Percentiles rank a stretch among this genome's conserved stretches.
These are phyloP conservation scores for Tolypocladium endophyticum DNA, from an alignment of 2,329 filamentous ascomycete species.

Conservation along the genomic window DNA sequence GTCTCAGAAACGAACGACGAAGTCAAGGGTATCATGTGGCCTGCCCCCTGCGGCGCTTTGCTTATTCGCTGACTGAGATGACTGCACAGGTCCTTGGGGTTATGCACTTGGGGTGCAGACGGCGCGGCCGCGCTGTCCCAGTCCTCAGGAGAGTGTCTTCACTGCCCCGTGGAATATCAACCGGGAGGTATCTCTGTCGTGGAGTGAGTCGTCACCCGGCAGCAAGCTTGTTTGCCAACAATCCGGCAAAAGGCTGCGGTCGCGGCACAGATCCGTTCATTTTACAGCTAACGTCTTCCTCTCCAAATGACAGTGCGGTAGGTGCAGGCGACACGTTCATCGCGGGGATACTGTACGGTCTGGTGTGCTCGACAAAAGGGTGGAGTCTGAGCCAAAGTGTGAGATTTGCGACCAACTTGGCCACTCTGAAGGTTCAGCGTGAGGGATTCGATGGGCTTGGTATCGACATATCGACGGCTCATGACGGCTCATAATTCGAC, in stretches of 20 bases:
- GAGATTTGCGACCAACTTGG: constrained; percentile 53
- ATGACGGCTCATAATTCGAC: background rate
- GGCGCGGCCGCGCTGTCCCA: constrained; percentile 29
- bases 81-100: constrained; percentile 30
- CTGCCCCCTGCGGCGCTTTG: constrained; percentile 1
- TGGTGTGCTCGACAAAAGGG: constrained; percentile 36
- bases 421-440: constrained; percentile 55
- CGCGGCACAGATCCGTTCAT: background rate
- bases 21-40: constrained; percentile 32
- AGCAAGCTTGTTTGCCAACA: background rate
- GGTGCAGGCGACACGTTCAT: constrained; percentile 70
- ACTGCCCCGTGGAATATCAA: constrained; percentile 29
- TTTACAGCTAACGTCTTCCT: background rate
- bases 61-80: constrained; percentile 10
- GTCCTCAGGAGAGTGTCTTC: constrained; percentile 15
- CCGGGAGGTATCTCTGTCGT: constrained; percentile 34
- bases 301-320: constrained; percentile 39
- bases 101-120: constrained; percentile 49
- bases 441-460: constrained; percentile 53
- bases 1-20: constrained; percentile 33
- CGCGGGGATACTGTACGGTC: constrained; percentile 56
- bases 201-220: constrained; percentile 40
- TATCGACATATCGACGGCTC: constrained; percentile 13
- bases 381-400: constrained; percentile 41
- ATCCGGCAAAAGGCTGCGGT: background rate